Conservation (phyloP, 176 grass and related monocot species). For the Tillandsia fasciculata region DNA sequence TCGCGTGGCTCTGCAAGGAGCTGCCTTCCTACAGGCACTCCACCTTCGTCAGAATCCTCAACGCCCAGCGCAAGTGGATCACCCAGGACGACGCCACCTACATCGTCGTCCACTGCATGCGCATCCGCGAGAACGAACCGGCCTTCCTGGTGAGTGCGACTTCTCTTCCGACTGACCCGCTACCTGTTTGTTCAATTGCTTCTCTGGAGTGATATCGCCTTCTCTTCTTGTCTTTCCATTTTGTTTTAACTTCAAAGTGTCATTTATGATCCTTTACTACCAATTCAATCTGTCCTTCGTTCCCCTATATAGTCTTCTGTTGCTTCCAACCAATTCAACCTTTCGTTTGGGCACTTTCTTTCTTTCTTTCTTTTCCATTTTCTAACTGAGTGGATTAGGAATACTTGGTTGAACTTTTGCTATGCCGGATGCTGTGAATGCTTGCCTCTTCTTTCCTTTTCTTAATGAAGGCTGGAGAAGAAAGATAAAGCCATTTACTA, state of each 20-base stretch:
- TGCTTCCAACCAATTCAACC: no score
- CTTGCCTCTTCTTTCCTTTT: background rate
- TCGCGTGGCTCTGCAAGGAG: conserved; percentile 99
- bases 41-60: conserved; percentile 89
- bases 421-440: background rate
- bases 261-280: background rate
- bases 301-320: background rate
- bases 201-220: background rate
- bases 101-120: conserved; percentile 67
- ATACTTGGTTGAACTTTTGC: background rate
- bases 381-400: background rate
- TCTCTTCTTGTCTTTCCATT: background rate
- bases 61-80: conserved; percentile 92
- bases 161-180: background rate
- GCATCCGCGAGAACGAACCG: conserved; percentile 82
- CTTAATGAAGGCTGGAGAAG: background rate
- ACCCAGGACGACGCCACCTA: conserved; percentile 86
- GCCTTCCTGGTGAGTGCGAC: conserved; percentile 55
- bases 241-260: background rate
- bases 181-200: conserved; percentile 26
- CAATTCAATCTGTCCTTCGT: background rate
- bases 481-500: background rate
- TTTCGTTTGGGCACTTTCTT: background rate
- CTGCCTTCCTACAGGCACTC: conserved; percentile 88
- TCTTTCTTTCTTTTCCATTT: background rate